A percentile compares a stretch with the other conserved stretches of the same genome.
These are phyloP conservation scores for Onygena corvina DNA, from an alignment of 2,329 filamentous ascomycete species.

Conservation along the genomic window DNA sequence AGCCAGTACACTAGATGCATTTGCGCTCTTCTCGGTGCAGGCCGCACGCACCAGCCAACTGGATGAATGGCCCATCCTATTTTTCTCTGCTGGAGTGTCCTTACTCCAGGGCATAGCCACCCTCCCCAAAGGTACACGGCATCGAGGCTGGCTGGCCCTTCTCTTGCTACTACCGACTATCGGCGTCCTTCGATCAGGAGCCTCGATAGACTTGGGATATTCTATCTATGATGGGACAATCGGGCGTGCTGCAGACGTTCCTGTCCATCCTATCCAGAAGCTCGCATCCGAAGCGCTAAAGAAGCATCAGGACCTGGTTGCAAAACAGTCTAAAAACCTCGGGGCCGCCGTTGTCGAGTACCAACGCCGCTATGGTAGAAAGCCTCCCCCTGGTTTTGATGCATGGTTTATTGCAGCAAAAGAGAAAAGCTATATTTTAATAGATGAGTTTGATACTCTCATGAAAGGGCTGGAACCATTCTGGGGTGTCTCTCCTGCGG, in stretches of 20 bases:
- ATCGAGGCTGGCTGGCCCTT: not conserved
- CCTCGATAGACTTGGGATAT: not conserved
- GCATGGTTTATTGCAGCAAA: constrained; percentile 7
- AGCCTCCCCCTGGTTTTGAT: constrained; percentile 8
- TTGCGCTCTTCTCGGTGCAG: not conserved
- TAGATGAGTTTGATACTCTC: constrained; percentile 8
- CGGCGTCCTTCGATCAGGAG: not conserved
- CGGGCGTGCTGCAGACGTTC: not conserved
- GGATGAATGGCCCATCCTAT: not conserved
- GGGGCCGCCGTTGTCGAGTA: constrained; percentile 5
- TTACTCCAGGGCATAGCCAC: not conserved
- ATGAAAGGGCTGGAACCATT: constrained; percentile 9
- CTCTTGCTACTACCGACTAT: not conserved
- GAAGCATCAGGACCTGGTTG: not conserved
- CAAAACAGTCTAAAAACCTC: constrained; percentile 5
- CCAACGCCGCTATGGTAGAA: constrained; percentile 6
- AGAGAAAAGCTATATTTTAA: not conserved
- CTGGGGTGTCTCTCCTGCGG: constrained; percentile 9
- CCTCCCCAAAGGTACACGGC: not conserved
- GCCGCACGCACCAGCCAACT: not conserved
- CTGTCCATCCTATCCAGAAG: constrained; percentile 3
- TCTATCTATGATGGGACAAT: not conserved
- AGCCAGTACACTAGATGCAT: constrained; percentile 4
- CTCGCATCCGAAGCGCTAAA: not conserved
- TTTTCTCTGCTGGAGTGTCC: not conserved